Conservation (phyloP, 2,329 filamentous ascomycete species). For the Aspergillus floridensis region DNA sequence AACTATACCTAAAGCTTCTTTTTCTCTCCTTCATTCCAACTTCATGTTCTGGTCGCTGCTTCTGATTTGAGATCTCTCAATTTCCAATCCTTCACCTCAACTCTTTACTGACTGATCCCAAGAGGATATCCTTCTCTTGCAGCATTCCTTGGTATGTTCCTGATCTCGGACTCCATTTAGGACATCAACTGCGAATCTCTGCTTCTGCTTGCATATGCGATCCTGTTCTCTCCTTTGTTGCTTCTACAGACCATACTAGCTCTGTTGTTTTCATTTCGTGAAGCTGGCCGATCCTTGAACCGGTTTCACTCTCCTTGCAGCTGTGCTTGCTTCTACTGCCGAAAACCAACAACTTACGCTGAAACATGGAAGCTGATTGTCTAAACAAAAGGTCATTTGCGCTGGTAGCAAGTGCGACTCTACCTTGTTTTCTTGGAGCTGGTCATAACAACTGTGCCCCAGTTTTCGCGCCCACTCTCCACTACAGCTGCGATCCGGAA, state of each 20-base stretch:
- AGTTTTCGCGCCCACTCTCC: slow-evolving; percentile 23
- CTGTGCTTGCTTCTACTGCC: slow-evolving; percentile 23
- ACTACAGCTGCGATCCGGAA: slow-evolving; percentile 27
- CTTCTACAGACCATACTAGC: slow-evolving; percentile 15
- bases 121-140: slow-evolving; percentile 18
- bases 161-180: slow-evolving; percentile 6
- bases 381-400: slow-evolving; percentile 40
- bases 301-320: slow-evolving; percentile 29
- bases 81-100: slow-evolving; percentile 18
- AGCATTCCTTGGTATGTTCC: slow-evolving; percentile 27
- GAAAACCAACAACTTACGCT: slow-evolving; percentile 12
- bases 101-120: slow-evolving; percentile 20
- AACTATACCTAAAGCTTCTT: slow-evolving; percentile 9
- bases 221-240: slow-evolving; percentile 10
- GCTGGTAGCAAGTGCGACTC: slow-evolving; percentile 40
- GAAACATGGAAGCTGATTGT: slow-evolving; percentile 31
- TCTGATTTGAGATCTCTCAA: slow-evolving; percentile 10
- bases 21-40: slow-evolving; percentile 8
- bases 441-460: slow-evolving; percentile 29
- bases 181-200: slow-evolving; percentile 8
- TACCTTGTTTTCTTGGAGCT: slow-evolving; percentile 24
- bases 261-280: slow-evolving; percentile 16
- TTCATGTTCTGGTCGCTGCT: slow-evolving; percentile 2
- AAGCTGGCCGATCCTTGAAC: slow-evolving; percentile 24
- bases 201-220: slow-evolving; percentile 12